Evolutionary conservation across 305 asterid genomes (phyloP).

Genomic region (Plantago lanceolata): DNA sequence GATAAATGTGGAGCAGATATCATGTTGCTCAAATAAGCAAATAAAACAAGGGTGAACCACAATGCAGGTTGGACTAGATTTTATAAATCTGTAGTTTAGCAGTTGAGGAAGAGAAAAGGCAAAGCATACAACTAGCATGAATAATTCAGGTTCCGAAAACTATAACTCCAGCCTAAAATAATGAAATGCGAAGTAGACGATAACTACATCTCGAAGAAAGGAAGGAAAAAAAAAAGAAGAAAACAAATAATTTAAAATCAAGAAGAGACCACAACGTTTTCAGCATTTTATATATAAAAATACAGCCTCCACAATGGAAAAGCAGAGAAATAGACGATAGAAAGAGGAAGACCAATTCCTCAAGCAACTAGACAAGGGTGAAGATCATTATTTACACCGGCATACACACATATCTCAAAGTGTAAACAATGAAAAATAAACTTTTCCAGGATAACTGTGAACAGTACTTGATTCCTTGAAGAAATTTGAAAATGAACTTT

Average conservation of each 20-base stretch:
- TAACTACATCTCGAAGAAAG: neutral
- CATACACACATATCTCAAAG: neutral
- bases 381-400: conserved; percentile 10
- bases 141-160: conserved; percentile 8
- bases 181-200: neutral
- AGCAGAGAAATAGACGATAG: conserved; percentile 11
- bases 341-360: conserved; percentile 11
- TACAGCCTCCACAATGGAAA: conserved; percentile 18
- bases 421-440: neutral
- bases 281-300: conserved; percentile 4
- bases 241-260: no score
- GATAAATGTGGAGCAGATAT: conserved; percentile 2
- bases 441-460: neutral
- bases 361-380: conserved; percentile 19
- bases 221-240: no score
- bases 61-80: neutral
- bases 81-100: neutral
- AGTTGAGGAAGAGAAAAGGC: conserved; percentile 5
- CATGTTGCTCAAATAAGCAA: neutral
- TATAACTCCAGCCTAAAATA: conserved; percentile 14
- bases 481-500: no score
- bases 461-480: neutral
- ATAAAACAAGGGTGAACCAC: neutral
- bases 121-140: conserved; percentile 5
- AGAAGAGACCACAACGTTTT: neutral